phyloP scores from a whole-genome alignment of 805 yeast genomes.

The Jamesozyma piceae region DNA sequence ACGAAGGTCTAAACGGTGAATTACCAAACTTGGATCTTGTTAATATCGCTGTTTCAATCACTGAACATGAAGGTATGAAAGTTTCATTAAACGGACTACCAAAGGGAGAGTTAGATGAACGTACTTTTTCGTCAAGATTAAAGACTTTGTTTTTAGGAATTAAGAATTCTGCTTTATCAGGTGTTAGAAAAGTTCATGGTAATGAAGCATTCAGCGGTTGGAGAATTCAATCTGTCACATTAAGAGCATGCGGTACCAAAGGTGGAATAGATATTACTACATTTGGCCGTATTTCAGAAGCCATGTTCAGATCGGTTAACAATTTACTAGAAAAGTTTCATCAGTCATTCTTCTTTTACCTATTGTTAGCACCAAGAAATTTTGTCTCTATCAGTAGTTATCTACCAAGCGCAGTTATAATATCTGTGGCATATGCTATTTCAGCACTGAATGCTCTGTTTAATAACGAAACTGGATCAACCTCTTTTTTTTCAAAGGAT shows the following conservation, averaged over 20 bases:
- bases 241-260: constrained; percentile 53
- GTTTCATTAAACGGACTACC: constrained; percentile 57
- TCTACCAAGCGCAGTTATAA: constrained; percentile 71
- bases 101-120: constrained; percentile 36
- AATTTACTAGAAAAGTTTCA: constrained; percentile 91
- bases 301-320: constrained; percentile 78
- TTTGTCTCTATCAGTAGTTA: constrained; percentile 94
- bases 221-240: constrained; percentile 84
- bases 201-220: constrained; percentile 92
- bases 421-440: constrained; percentile 60
- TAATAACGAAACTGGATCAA: constrained; percentile 24
- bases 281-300: constrained; percentile 83
- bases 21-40: constrained; percentile 86
- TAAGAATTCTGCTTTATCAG: constrained; percentile 59
- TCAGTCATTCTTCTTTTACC: constrained; percentile 90
- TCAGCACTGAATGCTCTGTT: constrained; percentile 53
- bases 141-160: constrained; percentile 56
- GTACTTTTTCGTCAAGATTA: constrained; percentile 47
- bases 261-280: constrained; percentile 81
- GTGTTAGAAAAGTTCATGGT: constrained; percentile 54
- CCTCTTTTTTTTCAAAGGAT: constrained; percentile 13
- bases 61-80: constrained; percentile 67
- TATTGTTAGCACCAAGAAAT: constrained; percentile 62
- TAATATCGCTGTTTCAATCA: constrained; percentile 67
- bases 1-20: constrained; percentile 91